phyloP scores from a whole-genome alignment of 208 protist species.

The Leishmania major region DNA sequence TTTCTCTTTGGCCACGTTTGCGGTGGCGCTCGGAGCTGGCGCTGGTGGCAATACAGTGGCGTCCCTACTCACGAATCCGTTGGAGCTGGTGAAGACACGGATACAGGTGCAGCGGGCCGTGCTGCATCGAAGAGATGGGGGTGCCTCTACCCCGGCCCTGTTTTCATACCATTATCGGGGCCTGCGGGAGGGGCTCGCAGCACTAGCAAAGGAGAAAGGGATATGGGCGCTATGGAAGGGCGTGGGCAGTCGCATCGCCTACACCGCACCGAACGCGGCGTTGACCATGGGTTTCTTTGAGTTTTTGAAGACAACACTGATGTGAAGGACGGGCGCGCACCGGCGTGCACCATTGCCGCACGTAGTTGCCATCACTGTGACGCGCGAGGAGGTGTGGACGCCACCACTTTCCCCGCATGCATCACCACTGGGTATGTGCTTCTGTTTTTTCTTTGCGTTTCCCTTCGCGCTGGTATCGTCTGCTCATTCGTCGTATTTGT shows the following conservation, averaged over 20 bases:
- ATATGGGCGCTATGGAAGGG: slow-evolving; percentile 67
- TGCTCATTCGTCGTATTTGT: not conserved
- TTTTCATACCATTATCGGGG: slow-evolving; percentile 72
- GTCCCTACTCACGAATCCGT: slow-evolving; percentile 80
- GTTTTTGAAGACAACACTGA: slow-evolving; percentile 32
- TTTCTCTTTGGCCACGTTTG: slow-evolving; percentile 28
- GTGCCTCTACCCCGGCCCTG: not conserved
- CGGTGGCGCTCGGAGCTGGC: slow-evolving; percentile 55
- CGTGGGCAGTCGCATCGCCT: slow-evolving; percentile 56
- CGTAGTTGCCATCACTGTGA: not conserved
- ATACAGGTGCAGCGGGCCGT: slow-evolving; percentile 87
- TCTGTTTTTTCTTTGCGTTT: not conserved
- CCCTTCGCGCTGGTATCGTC: not conserved
- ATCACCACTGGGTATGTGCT: not conserved
- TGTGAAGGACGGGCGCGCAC: not conserved
- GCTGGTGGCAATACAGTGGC: slow-evolving; percentile 61
- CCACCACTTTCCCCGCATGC: not conserved
- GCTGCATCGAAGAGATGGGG: slow-evolving; percentile 15
- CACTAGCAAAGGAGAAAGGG: slow-evolving; percentile 59
- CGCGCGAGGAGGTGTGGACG: too few species aligned
- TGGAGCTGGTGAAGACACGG: slow-evolving; percentile 91
- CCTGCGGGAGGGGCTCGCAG: slow-evolving; percentile 53
- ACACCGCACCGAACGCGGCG: slow-evolving; percentile 78
- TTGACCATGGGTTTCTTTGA: slow-evolving; percentile 85
- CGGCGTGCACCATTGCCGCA: too few species aligned